phyloP scores from a whole-genome alignment of 1,284 basidiomycete genomes.

The Malassezia pachydermatis region DNA sequence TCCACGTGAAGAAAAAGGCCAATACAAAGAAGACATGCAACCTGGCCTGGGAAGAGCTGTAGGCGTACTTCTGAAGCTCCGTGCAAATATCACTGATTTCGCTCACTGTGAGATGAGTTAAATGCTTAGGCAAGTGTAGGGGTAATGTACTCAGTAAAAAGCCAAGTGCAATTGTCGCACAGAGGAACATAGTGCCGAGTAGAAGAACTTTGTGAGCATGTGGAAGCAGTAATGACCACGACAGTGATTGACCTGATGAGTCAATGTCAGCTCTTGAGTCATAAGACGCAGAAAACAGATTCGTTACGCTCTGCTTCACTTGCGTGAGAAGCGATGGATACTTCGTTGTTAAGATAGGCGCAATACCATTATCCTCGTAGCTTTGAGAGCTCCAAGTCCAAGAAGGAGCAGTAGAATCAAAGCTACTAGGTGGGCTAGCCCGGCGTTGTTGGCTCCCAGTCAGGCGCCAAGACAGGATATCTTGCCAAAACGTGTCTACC shows the following conservation, averaged over 20 bases:
- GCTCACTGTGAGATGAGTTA: conserved; percentile 36
- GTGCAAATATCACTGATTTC: conserved; percentile 42
- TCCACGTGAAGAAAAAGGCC: conserved; percentile 40
- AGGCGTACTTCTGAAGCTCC: conserved; percentile 31
- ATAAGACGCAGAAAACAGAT: not conserved
- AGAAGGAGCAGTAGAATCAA: conserved; percentile 4
- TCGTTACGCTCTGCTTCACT: conserved; percentile 20
- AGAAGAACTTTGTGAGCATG: conserved; percentile 29
- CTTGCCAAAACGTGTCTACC: no score
- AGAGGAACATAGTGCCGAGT: conserved; percentile 30
- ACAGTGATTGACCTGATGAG: conserved; percentile 21
- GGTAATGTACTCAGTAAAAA: conserved; percentile 40
- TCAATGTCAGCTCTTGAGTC: conserved; percentile 19
- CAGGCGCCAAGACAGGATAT: no score
- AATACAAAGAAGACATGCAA: conserved; percentile 40
- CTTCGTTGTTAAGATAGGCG: no score
- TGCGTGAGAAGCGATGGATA: not conserved
- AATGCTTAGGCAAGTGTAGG: conserved; percentile 34
- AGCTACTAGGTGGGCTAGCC: conserved; percentile 3
- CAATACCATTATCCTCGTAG: not conserved
- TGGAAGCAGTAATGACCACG: conserved; percentile 28
- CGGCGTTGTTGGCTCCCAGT: no score
- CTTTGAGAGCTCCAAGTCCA: conserved; percentile 6
- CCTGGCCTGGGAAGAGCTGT: conserved; percentile 23
- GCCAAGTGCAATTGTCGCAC: conserved; percentile 34